phyloP scores from a whole-genome alignment of 192 early-diverging fungal genomes.

The Entomortierella chlamydospora region DNA sequence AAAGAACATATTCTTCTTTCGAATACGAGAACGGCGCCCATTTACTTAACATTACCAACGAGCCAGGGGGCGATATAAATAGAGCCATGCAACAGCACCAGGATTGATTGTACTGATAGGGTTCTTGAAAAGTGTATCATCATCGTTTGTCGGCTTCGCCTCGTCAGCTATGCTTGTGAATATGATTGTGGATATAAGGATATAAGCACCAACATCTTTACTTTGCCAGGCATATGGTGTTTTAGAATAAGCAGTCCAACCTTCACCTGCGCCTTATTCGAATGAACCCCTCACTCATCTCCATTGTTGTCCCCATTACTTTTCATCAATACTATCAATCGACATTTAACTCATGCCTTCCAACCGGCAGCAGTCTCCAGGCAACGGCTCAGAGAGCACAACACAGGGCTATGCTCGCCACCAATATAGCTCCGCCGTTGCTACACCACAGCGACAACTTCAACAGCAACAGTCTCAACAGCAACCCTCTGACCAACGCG shows the following conservation, averaged over 20 bases:
- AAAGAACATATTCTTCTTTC: neutral
- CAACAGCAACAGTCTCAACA: neutral
- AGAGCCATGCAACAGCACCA: too few relatives aligned
- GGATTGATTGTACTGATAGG: too few relatives aligned
- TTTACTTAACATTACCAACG: too few relatives aligned
- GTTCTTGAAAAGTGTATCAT: too few relatives aligned
- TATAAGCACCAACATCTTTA: too few relatives aligned
- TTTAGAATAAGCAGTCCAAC: neutral
- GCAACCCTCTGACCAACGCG: neutral
- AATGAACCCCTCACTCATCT: neutral
- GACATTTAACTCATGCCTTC: neutral
- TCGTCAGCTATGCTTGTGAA: too few relatives aligned
- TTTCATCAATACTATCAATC: neutral
- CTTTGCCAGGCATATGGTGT: too few relatives aligned
- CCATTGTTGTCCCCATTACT: neutral
- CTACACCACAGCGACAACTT: neutral
- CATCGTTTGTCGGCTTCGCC: too few relatives aligned
- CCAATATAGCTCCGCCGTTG: neutral
- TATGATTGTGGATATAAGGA: too few relatives aligned
- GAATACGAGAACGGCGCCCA: too few relatives aligned
- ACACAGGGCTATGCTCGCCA: neutral
- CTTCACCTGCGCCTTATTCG: neutral
- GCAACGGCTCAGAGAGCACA: neutral
- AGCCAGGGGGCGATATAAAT: too few relatives aligned
- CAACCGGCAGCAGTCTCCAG: neutral